These are phyloP conservation scores for Globisporangium ultimum DNA, from an alignment of 352 stramenopile species.

Conservation along the genomic window DNA sequence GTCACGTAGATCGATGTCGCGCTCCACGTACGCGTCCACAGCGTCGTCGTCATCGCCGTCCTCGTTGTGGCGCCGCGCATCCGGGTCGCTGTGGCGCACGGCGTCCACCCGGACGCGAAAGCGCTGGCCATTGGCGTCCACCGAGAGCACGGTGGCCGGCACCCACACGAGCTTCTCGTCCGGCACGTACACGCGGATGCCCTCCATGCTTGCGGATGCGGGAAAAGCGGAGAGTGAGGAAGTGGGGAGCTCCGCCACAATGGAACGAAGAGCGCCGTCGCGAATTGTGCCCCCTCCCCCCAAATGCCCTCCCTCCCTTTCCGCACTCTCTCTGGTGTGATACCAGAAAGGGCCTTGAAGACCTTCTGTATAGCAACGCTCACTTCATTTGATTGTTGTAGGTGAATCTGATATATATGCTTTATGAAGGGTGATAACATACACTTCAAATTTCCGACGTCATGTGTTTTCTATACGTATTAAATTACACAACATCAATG, in stretches of 20 bases:
- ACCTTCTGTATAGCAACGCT: no score
- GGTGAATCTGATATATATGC: no score
- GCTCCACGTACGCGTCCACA: constrained; percentile 34
- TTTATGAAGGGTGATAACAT: no score
- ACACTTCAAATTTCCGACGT: no score
- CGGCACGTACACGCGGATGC: constrained; percentile 77
- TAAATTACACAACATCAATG: no score
- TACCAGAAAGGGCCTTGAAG: no score
- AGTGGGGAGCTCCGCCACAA: neutral
- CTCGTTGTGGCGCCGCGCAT: neutral
- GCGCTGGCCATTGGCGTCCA: constrained; percentile 53
- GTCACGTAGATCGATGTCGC: constrained; percentile 61
- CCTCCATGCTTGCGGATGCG: constrained; percentile 54
- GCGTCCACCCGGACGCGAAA: constrained; percentile 62
- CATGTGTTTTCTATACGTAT: no score
- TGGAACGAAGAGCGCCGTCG: no score
- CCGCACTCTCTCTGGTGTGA: no score
- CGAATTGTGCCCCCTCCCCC: no score
- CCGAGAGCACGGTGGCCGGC: constrained; percentile 66
- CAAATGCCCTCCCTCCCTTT: no score
- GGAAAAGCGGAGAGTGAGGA: neutral
- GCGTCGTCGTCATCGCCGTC: constrained; percentile 18
- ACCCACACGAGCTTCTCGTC: constrained; percentile 81
- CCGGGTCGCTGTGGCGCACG: constrained; percentile 4
- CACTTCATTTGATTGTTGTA: no score